Evolutionary conservation across 1,284 basidiomycete species (phyloP).

Genomic region (Rhodotorula sp.): DNA sequence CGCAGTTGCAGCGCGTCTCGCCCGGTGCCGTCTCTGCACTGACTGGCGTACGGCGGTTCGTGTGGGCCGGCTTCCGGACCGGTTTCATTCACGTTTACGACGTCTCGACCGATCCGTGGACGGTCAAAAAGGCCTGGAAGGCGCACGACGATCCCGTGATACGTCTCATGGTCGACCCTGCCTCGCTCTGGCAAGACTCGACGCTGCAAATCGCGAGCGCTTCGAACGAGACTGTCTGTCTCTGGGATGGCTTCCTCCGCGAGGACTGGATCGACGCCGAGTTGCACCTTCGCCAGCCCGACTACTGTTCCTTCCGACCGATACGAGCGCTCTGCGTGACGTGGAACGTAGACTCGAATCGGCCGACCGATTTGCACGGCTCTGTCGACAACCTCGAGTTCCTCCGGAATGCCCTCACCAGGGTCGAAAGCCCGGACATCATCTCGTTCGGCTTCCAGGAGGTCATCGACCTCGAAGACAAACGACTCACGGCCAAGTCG

Average conservation of each 20-base stretch:
- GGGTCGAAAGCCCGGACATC: constrained; percentile 74
- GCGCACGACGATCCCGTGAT: constrained; percentile 82
- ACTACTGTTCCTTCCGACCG: constrained; percentile 76
- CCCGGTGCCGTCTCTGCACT: constrained; percentile 74
- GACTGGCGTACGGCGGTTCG: constrained; percentile 71
- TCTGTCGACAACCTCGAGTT: constrained; percentile 65
- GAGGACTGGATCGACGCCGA: constrained; percentile 82
- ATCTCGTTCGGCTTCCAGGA: constrained; percentile 94
- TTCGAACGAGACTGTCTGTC: constrained; percentile 70
- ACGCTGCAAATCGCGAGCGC: constrained; percentile 72
- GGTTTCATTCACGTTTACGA: constrained; percentile 84
- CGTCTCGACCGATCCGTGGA: constrained; percentile 62
- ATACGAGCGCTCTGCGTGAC: constrained; percentile 79
- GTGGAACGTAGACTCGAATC: constrained; percentile 90
- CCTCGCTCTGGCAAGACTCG: constrained; percentile 45
- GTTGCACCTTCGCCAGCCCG: constrained; percentile 67
- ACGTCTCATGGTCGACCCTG: constrained; percentile 66
- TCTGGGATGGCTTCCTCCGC: constrained; percentile 89
- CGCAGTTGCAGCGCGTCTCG: constrained; percentile 65
- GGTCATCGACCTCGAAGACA: constrained; percentile 92
- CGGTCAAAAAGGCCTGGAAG: constrained; percentile 83
- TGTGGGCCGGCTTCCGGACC: constrained; percentile 74
- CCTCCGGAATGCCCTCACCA: constrained; percentile 67
- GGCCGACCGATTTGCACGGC: constrained; percentile 66
- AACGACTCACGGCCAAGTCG: constrained; percentile 84